Evolutionary conservation across 2,329 filamentous ascomycete species (phyloP), one percentile per base, ranked within the genome.

Genomic region (Pleurostoma richardsiae): DNA sequence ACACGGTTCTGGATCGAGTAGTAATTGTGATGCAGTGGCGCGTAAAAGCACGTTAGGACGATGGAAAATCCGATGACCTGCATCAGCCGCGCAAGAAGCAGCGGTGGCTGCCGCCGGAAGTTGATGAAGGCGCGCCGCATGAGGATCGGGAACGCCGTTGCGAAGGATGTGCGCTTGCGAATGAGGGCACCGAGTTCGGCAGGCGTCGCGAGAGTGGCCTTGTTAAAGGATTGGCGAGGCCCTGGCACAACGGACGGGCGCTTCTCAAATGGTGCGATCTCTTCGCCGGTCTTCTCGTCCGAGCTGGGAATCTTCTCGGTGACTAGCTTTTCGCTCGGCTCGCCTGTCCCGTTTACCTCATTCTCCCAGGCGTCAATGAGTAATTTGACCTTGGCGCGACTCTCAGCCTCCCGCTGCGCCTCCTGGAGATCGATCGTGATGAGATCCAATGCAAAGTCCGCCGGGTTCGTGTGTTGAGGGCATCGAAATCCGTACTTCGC

Each of bases 351-450:
- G n/a, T 44, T 47, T 4, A 50, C 48, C 7, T 56, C 41, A 19
- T 44, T 49, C 10, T 54, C 59, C 85, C 86, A 89, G 1, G 70
- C 70, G 2, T 76, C 67, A 29, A 89, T 81, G 3, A 90, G 67
- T 4, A 62, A 69, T 39, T 73, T 71, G 0, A 90, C 86, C 44
- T 80, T 80, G 30, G 75, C 72, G 8, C 85, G 74, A 44, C 79
- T 88, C 40, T 79, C 73, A 1, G 71, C 72, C 59, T 90, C 86
- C 26, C 77, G 71, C 2, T 73, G 66, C 30, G 77, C 80, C 39
- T 85, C 76, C 50, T 89, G 86, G 0, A 90, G 68, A 55, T 90
- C 85, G 28, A 90, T 78, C 0, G 86, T 90, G 44, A 91, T 87
- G 43, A 90, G 72, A 55, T 91, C 86, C 6, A 90, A 72, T 0